phyloP scores from a whole-genome alignment of 1,139 yeast species.

The Diutina scorzettiae region DNA sequence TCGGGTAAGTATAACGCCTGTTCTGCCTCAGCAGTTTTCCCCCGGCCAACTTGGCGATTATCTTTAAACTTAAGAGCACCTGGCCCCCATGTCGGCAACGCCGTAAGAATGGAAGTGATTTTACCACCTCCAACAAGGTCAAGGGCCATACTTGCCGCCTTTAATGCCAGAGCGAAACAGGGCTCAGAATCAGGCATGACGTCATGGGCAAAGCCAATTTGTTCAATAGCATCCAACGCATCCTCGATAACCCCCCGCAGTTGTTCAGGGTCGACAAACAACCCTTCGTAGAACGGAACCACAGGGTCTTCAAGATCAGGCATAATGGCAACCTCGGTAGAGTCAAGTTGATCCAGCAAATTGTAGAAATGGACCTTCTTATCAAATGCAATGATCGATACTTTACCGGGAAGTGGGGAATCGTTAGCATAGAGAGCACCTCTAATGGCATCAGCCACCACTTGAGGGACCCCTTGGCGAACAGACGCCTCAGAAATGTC shows the following conservation, averaged over 20 bases:
- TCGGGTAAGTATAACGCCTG: slow-evolving; percentile 44
- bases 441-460: slow-evolving; percentile 66
- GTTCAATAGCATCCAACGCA: slow-evolving; percentile 53
- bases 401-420: slow-evolving; percentile 24
- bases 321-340: slow-evolving; percentile 48
- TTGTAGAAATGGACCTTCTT: slow-evolving; percentile 65
- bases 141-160: slow-evolving; percentile 58
- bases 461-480: slow-evolving; percentile 49
- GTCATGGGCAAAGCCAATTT: slow-evolving; percentile 25
- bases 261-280: slow-evolving; percentile 70
- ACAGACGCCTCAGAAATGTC: slow-evolving; percentile 61
- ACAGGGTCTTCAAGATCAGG: slow-evolving; percentile 68
- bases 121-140: slow-evolving; percentile 68
- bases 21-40: slow-evolving; percentile 41
- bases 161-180: slow-evolving; percentile 70
- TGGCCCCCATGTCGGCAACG: slow-evolving; percentile 75
- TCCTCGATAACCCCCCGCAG: slow-evolving; percentile 53
- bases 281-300: slow-evolving; percentile 66
- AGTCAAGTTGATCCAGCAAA: slow-evolving; percentile 40
- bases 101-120: slow-evolving; percentile 53
- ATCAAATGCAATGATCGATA: slow-evolving; percentile 68
- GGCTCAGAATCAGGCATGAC: slow-evolving; percentile 46
- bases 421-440: slow-evolving; percentile 29
- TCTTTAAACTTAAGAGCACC: slow-evolving; percentile 58
- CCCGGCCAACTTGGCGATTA: slow-evolving; percentile 23